Evolutionary conservation across 768 basidiomycete species (phyloP).

Genomic region (Amanita polypyramis): DNA sequence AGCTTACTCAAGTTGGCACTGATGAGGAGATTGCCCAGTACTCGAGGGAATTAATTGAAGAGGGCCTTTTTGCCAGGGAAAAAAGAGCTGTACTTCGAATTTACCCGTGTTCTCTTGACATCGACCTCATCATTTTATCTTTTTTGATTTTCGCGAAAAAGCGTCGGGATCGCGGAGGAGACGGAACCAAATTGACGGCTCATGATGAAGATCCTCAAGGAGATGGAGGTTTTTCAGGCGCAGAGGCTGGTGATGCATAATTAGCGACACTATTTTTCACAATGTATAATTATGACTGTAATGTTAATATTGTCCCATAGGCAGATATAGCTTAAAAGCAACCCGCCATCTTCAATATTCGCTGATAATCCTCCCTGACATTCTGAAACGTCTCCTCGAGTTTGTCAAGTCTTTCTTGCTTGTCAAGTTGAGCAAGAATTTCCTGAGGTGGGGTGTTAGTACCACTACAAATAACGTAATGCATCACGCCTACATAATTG

Average conservation of each 20-base stretch:
- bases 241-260: slow-evolving; percentile 11
- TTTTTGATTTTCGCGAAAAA: slow-evolving; percentile 49
- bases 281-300: neutral
- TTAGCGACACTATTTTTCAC: neutral
- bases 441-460: slow-evolving; percentile 41
- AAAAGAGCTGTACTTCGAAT: slow-evolving; percentile 34
- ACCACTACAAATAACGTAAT: neutral
- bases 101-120: slow-evolving; percentile 36
- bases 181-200: slow-evolving; percentile 16
- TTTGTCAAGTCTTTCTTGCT: slow-evolving; percentile 78
- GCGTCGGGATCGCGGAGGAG: slow-evolving; percentile 28
- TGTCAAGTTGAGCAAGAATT: slow-evolving; percentile 78
- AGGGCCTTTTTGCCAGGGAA: slow-evolving; percentile 39
- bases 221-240: slow-evolving; percentile 25
- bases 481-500: slow-evolving; percentile 64
- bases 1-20: slow-evolving; percentile 30
- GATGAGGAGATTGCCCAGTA: slow-evolving; percentile 34
- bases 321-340: neutral
- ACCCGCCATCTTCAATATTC: slow-evolving; percentile 40
- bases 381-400: slow-evolving; percentile 88
- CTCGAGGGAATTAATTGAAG: slow-evolving; percentile 20
- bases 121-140: slow-evolving; percentile 43
- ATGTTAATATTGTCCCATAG: slow-evolving; percentile 27
- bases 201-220: slow-evolving; percentile 29
- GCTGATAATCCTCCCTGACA: slow-evolving; percentile 75